phyloP scores from a whole-genome alignment of 2,329 filamentous ascomycete species.

The Didymella glomerata region DNA sequence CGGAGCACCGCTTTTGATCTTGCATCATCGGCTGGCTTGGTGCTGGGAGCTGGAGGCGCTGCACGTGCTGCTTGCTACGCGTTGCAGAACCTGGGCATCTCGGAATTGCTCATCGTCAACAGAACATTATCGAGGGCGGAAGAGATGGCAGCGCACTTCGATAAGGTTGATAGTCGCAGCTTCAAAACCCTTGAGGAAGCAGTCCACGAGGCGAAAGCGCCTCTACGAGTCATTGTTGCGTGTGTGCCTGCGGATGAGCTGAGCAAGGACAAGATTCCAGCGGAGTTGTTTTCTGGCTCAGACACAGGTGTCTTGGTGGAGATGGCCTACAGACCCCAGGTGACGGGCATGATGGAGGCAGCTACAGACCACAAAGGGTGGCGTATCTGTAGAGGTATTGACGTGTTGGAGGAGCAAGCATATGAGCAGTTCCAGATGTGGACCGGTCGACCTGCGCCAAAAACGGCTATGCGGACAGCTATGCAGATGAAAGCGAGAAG shows the following conservation, averaged over 20 bases:
- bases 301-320: constrained; percentile 6
- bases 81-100: constrained; percentile 1
- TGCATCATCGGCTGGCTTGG: background rate
- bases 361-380: constrained; percentile 1
- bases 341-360: constrained; percentile 13
- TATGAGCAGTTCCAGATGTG: constrained; percentile 10
- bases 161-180: background rate
- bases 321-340: constrained; percentile 13
- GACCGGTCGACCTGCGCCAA: constrained; percentile 1
- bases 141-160: constrained; percentile 3
- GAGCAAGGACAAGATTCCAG: background rate
- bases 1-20: background rate
- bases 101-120: constrained; percentile 7
- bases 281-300: constrained; percentile 2
- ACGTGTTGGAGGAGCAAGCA: constrained; percentile 11
- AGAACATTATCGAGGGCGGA: constrained; percentile 2
- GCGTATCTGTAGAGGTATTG: constrained; percentile 5
- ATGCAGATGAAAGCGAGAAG: constrained; percentile 1
- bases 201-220: background rate
- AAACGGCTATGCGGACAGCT: constrained; percentile 3
- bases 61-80: constrained; percentile 13
- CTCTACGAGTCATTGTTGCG: constrained; percentile 3
- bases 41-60: constrained; percentile 15
- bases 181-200: constrained; percentile 2
- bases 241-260: constrained; percentile 6